phyloP scores from a whole-genome alignment of 371 early-diverging fungal genomes.

The Actinomortierella ambigua region DNA sequence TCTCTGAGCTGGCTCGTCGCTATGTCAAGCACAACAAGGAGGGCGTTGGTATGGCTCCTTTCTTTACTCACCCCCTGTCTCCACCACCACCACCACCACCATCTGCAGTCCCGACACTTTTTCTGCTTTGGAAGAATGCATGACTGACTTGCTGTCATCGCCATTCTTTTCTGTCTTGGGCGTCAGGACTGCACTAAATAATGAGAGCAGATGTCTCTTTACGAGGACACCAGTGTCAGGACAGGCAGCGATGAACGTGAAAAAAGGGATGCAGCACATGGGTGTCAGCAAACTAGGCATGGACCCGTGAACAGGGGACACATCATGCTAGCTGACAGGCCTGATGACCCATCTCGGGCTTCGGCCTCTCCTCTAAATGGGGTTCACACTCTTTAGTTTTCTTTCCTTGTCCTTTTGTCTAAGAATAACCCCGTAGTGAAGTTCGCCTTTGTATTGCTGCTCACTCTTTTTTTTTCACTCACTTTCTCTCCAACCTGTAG shows the following conservation, averaged over 20 bases:
- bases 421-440: neutral
- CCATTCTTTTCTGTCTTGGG: constrained; percentile 34
- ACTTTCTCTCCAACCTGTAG: constrained; percentile 5
- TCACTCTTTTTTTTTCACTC: neutral
- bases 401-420: neutral
- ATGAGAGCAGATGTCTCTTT: too few species aligned
- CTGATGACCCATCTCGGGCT: too few species aligned
- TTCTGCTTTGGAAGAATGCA: constrained; percentile 2
- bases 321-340: too few species aligned
- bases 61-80: neutral
- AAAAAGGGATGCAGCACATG: too few species aligned
- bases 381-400: neutral
- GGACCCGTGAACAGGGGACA: too few species aligned
- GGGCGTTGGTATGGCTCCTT: constrained; percentile 57
- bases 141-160: constrained; percentile 1
- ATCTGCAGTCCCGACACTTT: neutral
- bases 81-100: too few species aligned
- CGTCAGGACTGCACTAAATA: too few species aligned
- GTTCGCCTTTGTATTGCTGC: neutral
- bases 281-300: too few species aligned
- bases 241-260: too few species aligned
- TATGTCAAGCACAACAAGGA: constrained; percentile 68
- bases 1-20: constrained; percentile 67
- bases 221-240: too few species aligned
- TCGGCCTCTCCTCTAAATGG: too few species aligned